phyloP scores from a whole-genome alignment of 2,329 filamentous ascomycete genomes.

The Tricladium varicosporioides region DNA sequence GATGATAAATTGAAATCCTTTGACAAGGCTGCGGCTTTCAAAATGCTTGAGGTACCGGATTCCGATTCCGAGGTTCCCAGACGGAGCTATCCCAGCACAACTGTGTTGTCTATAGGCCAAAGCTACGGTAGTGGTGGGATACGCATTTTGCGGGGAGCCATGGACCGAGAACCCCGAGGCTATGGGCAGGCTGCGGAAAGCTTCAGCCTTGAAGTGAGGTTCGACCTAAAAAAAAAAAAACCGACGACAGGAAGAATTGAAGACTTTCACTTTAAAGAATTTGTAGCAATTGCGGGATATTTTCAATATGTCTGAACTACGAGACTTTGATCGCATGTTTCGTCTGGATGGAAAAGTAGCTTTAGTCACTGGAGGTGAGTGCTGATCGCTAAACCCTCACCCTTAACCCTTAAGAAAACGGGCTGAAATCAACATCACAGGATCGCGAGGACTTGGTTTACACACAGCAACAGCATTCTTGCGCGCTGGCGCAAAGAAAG shows the following conservation, averaged over 20 bases:
- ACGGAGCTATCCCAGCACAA: not conserved
- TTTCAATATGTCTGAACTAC: slow-evolving; percentile 20
- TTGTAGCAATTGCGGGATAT: not conserved
- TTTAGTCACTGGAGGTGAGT: slow-evolving; percentile 32
- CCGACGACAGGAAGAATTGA: not conserved
- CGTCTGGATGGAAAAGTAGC: slow-evolving; percentile 26
- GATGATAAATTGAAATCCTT: not conserved
- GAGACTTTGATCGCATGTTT: slow-evolving; percentile 21
- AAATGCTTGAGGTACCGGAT: not conserved
- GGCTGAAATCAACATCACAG: slow-evolving; percentile 8
- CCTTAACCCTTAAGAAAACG: not conserved
- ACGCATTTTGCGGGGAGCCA: not conserved
- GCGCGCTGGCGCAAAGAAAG: slow-evolving; percentile 66
- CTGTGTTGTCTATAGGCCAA: not conserved
- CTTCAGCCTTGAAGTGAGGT: not conserved
- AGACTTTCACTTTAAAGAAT: not conserved
- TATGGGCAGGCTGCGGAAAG: slow-evolving; percentile 3
- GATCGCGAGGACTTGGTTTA: slow-evolving; percentile 57
- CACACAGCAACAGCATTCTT: slow-evolving; percentile 66
- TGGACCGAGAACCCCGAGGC: slow-evolving; percentile 13
- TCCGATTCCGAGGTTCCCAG: slow-evolving; percentile 2
- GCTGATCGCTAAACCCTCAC: not conserved
- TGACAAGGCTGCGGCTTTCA: not conserved
- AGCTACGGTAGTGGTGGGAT: not conserved
- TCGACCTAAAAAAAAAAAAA: not conserved